These are phyloP conservation scores for Hypomyces rosellus DNA, from an alignment of 2,329 filamentous ascomycete species.

Conservation along the genomic window DNA sequence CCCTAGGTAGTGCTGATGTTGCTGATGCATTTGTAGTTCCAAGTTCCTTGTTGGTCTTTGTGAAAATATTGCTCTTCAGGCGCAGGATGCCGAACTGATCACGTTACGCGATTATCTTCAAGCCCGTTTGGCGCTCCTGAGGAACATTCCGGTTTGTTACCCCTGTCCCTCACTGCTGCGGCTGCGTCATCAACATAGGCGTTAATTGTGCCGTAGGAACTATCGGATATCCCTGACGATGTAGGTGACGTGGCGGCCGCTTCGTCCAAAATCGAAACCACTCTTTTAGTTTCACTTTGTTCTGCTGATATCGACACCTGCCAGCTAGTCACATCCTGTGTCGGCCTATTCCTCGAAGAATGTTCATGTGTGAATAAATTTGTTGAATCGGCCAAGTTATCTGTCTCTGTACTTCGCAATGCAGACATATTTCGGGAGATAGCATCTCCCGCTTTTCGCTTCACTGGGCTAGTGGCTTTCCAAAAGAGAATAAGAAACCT, in stretches of 20 bases:
- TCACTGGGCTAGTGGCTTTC: constrained; percentile 64
- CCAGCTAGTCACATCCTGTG: constrained; percentile 56
- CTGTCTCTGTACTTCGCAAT: constrained; percentile 52
- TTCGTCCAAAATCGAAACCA: constrained; percentile 53
- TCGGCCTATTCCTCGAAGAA: constrained; percentile 57
- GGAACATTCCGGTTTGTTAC: constrained; percentile 39
- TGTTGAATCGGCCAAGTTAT: constrained; percentile 43
- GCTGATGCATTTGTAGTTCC: constrained; percentile 19
- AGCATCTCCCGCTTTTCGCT: constrained; percentile 56
- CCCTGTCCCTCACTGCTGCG: background rate
- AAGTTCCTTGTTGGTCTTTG: constrained; percentile 41
- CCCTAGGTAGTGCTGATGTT: background rate
- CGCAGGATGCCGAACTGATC: constrained; percentile 37
- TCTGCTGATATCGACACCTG: constrained; percentile 60
- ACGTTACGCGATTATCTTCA: constrained; percentile 51
- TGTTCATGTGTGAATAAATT: constrained; percentile 48
- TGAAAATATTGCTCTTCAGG: constrained; percentile 39
- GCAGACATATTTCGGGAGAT: constrained; percentile 56
- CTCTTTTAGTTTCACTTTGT: constrained; percentile 57
- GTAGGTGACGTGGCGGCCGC: constrained; percentile 48
- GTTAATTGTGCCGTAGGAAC: constrained; percentile 36
- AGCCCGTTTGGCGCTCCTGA: constrained; percentile 47
- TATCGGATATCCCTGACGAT: constrained; percentile 48
- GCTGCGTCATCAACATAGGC: background rate
- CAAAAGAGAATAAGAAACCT: constrained; percentile 59